Base-by-base conservation (phyloP, 768 basidiomycete species). In the Phaeotremella skinneri region DNA sequence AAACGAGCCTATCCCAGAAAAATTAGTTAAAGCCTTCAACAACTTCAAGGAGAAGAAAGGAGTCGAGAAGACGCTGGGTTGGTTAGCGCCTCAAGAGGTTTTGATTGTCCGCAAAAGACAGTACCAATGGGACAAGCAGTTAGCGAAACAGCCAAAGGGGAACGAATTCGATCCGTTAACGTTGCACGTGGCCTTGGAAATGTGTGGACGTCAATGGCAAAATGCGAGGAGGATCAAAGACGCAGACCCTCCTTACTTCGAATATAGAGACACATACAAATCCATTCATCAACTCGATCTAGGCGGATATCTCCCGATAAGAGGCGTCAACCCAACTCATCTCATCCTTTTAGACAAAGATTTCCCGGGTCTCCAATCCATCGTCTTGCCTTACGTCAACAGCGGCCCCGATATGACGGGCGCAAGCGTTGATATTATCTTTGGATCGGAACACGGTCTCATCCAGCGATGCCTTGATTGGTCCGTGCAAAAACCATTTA, bases 121-220 rank as follows among this genome's bases (percentile, higher is more conserved):
- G 27, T 62, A 34, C 31, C 45, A 48, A 29, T 62, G 56, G 55
- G 61, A 62, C 45, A 25, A 39, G 20, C 7, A 21, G 17, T 45
- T 27, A 14, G 32, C 53, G 43, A 56, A 50, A 17, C 7, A n/a
- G 43, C 17, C 20, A 17, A 58, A 57, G 23, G 50, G 49, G 14
- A 29, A 43, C 17, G 43, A 45, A 23, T 55, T 62, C 14, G 48
- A n/a, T 21, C 20, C 42, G n/a, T 21, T 21, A 13, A 34, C 14
- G 16, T 56, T 61, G 20, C 45, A 39, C 49, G 11, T 56, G 3
- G 50, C 34, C 1, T 56, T 41, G 41, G 27, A 26, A 26, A 27
- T 61, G 9, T 27, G 26, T 16, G 55, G 60, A 11, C 48, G 50
- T 34, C 27, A 31, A 27, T 37, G 54, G 20, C 53, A 55, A 34